phyloP scores from a whole-genome alignment of 352 stramenopile species.

The Phytophthora citricola region DNA sequence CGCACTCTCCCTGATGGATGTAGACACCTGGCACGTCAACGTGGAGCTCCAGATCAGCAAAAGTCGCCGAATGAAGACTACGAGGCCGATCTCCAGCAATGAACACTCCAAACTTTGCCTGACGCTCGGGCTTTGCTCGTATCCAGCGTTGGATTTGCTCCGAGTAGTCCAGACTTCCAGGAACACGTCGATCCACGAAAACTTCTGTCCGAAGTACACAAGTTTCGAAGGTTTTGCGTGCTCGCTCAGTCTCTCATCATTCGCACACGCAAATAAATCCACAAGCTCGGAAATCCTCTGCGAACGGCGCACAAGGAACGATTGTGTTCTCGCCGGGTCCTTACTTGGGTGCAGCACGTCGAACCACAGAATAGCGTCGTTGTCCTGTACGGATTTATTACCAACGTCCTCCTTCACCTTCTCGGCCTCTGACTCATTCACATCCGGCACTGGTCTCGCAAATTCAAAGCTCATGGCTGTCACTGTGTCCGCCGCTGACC shows the following conservation, averaged over 20 bases:
- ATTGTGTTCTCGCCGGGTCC: constrained; percentile 68
- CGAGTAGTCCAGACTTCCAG: constrained; percentile 59
- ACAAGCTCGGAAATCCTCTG: constrained; percentile 59
- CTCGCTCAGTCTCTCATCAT: constrained; percentile 62
- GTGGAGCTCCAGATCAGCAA: constrained; percentile 60
- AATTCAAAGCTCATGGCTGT: constrained; percentile 74
- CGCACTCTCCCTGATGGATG: constrained; percentile 82
- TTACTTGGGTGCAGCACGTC: constrained; percentile 80
- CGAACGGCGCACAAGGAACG: constrained; percentile 73
- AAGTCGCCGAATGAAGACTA: constrained; percentile 54
- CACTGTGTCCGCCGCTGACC: constrained; percentile 60
- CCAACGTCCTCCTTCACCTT: constrained; percentile 4
- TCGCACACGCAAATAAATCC: constrained; percentile 69
- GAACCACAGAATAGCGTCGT: constrained; percentile 70
- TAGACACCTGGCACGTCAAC: constrained; percentile 68
- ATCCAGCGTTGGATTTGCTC: constrained; percentile 66
- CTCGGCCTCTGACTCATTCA: constrained; percentile 13
- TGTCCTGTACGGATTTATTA: constrained; percentile 3
- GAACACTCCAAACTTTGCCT: constrained; percentile 38
- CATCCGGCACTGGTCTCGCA: constrained; percentile 39
- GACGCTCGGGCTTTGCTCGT: constrained; percentile 37
- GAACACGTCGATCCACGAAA: constrained; percentile 64
- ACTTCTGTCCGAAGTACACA: constrained; percentile 63
- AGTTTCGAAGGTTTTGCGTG: constrained; percentile 56
- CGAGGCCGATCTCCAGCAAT: neutral